Evolutionary conservation across 768 basidiomycete species (phyloP), one percentile per base, ranked within the genome.

Genomic region (Trametes meyenii): DNA sequence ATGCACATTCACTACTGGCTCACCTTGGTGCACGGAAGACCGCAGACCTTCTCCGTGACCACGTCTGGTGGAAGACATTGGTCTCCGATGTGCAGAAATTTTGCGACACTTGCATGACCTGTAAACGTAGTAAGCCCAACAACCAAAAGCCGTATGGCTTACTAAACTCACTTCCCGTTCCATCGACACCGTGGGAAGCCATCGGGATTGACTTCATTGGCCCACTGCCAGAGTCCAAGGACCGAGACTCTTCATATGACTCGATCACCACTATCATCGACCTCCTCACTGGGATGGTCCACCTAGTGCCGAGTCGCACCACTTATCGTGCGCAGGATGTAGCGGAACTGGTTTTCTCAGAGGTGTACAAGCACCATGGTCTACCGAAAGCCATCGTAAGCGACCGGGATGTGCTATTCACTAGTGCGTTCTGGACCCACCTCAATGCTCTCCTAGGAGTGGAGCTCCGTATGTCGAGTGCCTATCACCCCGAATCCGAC

Each of bases 171-270:
- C 63, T 75, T 2, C 72, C 73, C 0, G 62, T 76, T 0, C 76
- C 74, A 0, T 67, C 51, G 0, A 50, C 62, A 5, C 79, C 77
- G 0, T 79, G 75, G 76, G 72, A 75, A 8, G 70, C 72, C 0
- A 75, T 81, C 0, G 74, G 73, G 0, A 76, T 81, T 24, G 78
- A 80, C 58, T 79, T 79, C 39, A 53, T 79, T 0, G 77, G 72
- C 0, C 74, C 73, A 0, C 61, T 80, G 2, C 45, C 73, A 3
- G 58, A 65, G 23, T 67, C 64, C 0, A 68, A 65, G n/a, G 71
- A 71, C n/a, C 36, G 66, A 12, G 24, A 62, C 49, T 65, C 69
- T 2, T 29, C 60, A 1, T 73, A 60, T 58, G 72, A 72, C 51
- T 60, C 62, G 43, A 63, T 73, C 3, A 55, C 50, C 14, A 63